Evolutionary conservation across 352 stramenopile species (phyloP).

Genomic region (Pilasporangium apinafurcum): DNA sequence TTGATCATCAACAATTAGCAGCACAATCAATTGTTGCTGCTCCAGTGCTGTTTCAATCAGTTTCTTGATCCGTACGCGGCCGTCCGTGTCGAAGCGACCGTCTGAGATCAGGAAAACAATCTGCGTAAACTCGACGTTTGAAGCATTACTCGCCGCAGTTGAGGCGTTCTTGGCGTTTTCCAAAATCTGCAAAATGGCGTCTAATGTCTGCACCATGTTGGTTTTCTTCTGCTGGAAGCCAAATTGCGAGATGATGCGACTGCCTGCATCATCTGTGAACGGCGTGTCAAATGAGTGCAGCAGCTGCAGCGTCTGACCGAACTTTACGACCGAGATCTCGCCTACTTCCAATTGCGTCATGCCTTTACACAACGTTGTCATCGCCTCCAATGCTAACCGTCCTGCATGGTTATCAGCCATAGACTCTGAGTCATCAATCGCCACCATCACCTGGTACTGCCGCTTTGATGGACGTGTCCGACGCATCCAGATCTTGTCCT

Average conservation of each 20-base stretch:
- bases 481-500: slow-evolving; percentile 99
- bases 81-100: slow-evolving; percentile 97
- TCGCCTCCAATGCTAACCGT: slow-evolving; percentile 92
- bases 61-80: slow-evolving; percentile 91
- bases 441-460: slow-evolving; percentile 98
- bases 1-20: slow-evolving; percentile 98
- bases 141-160: slow-evolving; percentile 29
- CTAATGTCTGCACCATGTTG: slow-evolving; percentile 93
- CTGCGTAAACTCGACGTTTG: slow-evolving; percentile 88
- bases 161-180: slow-evolving; percentile 74
- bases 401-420: slow-evolving; percentile 97
- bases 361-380: slow-evolving; percentile 96
- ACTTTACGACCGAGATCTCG: slow-evolving; percentile 91
- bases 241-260: slow-evolving; percentile 93
- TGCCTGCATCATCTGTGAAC: slow-evolving; percentile 95
- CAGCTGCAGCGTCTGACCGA: slow-evolving; percentile 95
- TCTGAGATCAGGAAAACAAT: slow-evolving; percentile 99
- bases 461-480: slow-evolving; percentile 98
- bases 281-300: slow-evolving; percentile 95
- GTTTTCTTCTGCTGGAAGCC: slow-evolving; percentile 97
- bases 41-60: slow-evolving; percentile 96
- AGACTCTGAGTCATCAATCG: slow-evolving; percentile 99
- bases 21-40: slow-evolving; percentile 96
- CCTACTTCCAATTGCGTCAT: slow-evolving; percentile 98
- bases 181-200: slow-evolving; percentile 89